Evolutionary conservation across 257 asterid species (phyloP), one percentile per base, ranked within the genome.

Genomic region (Ilex aquifolium): DNA sequence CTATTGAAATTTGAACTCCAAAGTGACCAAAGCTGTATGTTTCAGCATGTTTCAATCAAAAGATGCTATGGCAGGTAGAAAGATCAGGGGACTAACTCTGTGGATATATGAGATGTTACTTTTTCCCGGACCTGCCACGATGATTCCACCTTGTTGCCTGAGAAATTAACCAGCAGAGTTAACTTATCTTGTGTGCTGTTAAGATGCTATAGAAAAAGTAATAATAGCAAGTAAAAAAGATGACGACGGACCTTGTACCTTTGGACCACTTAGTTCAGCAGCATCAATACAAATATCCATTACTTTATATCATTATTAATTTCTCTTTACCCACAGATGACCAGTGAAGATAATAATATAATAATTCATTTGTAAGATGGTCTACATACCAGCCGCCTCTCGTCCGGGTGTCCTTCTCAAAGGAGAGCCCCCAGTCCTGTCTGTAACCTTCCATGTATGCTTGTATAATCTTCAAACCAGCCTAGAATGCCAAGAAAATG

Each of bases 71-170:
- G 15, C 10, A 15, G 3, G n/a, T 32, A 63, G 6, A 27, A 54
- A 59, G 32, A 60, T 27, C 32, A 2, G n/a, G 71, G 60, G 63
- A 69, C 74, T 64, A 66, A 85, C 99, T 96, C 82, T 89, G 76
- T 85, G 97, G 70, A 85, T 67, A 69, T 89, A 92, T 11, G 89
- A 77, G 74, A 92, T 77, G 75, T 83, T 87, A 48, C 56, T 56
- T 88, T 86, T 85, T 60, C 96, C 96, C 13, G 99, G 99, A 65
- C 99, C 99, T 12, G 96, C 99, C 57, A 92, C 86, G 32, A 92
- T 74, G 65, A 89, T 82, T 67, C 99, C 99, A 15, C 99, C 99
- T 78, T 89, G 97, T 74, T 75, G 88, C 99, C 97, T 92, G 84
- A 63, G 61, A 79, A 73, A 44, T 62, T 48, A 60, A 49, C 39